Evolutionary conservation across 495 filamentous ascomycete species (phyloP).

Genomic region (Penicillium bialowiezense): DNA sequence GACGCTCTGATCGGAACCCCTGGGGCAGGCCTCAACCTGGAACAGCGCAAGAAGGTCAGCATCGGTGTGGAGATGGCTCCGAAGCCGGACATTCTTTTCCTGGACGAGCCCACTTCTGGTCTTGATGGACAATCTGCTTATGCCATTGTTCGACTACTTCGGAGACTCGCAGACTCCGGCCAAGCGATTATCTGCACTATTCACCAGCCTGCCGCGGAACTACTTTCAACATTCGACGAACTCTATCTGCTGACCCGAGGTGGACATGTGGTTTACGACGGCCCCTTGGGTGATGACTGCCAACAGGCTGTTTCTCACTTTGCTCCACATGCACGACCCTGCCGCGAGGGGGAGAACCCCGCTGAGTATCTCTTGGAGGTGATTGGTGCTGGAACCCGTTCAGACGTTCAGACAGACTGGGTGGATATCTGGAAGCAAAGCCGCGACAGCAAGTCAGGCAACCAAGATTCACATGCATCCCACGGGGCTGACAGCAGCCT

Average conservation of each 20-base stretch:
- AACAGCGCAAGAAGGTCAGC: constrained; percentile 53
- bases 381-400: too few species aligned
- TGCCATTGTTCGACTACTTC: constrained; percentile 63
- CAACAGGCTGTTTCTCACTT: constrained; percentile 49
- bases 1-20: constrained; percentile 31
- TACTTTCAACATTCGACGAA: constrained; percentile 57
- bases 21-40: constrained; percentile 32
- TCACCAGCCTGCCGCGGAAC: constrained; percentile 47
- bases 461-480: too few species aligned
- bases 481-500: too few species aligned
- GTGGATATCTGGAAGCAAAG: constrained; percentile 51
- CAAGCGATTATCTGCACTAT: constrained; percentile 65
- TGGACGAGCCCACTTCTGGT: constrained; percentile 52
- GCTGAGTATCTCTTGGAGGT: constrained; percentile 69
- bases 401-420: too few species aligned
- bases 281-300: constrained; percentile 48
- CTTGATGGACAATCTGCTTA: constrained; percentile 67
- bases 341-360: constrained; percentile 48
- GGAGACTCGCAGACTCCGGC: constrained; percentile 56
- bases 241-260: constrained; percentile 49
- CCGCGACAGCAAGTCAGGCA: constrained; percentile 18
- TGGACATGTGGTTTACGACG: constrained; percentile 55
- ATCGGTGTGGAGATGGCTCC: constrained; percentile 78
- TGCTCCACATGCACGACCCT: constrained; percentile 32
- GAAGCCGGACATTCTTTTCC: constrained; percentile 36